Evolutionary conservation across 495 filamentous ascomycete species (phyloP).

Genomic region (Rostrohypoxylon terebratum): DNA sequence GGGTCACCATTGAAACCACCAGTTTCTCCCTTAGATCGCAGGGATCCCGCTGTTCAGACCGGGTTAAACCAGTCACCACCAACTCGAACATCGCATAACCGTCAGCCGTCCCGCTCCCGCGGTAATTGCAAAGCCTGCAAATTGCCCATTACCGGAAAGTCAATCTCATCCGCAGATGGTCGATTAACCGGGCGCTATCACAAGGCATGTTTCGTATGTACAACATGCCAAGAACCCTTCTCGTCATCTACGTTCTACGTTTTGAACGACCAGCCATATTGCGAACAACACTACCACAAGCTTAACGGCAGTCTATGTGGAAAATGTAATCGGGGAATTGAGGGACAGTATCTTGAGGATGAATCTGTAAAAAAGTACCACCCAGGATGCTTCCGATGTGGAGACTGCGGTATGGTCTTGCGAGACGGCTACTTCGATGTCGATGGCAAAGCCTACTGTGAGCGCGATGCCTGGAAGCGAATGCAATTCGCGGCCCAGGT

Average conservation of each 20-base stretch:
- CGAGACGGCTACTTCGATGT: constrained; percentile 74
- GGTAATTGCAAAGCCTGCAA: constrained; percentile 87
- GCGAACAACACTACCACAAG: constrained; percentile 91
- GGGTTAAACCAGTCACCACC: constrained; percentile 37
- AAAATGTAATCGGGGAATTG: constrained; percentile 84
- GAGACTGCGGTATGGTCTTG: constrained; percentile 68
- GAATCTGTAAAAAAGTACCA: constrained; percentile 83
- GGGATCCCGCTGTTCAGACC: constrained; percentile 45
- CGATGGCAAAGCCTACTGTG: constrained; percentile 73
- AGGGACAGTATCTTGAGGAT: constrained; percentile 95
- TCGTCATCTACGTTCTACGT: constrained; percentile 94
- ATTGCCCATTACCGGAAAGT: constrained; percentile 85
- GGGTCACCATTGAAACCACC: constrained; percentile 31
- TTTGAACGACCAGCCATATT: constrained; percentile 85
- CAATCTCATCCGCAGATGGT: constrained; percentile 92
- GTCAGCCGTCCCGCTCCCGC: constrained; percentile 58
- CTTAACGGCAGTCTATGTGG: constrained; percentile 87
- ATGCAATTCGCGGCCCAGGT: constrained; percentile 54
- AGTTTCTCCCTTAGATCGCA: constrained; percentile 23
- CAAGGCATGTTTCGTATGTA: constrained; percentile 92
- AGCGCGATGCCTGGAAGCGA: constrained; percentile 81
- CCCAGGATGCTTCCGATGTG: constrained; percentile 84
- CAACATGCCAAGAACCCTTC: constrained; percentile 84
- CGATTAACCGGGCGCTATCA: constrained; percentile 94
- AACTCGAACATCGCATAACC: constrained; percentile 44